Base-by-base conservation (phyloP, 176 grass and related monocot species). In the Phoenix roebelenii region DNA sequence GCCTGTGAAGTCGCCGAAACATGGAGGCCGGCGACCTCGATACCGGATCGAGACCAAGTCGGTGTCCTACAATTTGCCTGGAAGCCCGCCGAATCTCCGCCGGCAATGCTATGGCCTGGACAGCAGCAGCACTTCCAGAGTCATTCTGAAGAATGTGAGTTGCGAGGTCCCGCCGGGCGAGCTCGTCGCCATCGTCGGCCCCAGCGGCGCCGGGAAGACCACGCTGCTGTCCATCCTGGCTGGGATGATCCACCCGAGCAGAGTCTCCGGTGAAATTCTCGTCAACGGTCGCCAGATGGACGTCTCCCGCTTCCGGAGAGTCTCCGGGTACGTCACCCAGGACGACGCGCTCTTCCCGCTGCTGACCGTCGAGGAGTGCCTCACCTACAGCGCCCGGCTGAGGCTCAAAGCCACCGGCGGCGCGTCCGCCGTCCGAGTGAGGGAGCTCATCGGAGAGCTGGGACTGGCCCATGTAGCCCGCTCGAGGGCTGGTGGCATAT, bases 241-340 rank as follows among this genome's bases (percentile, higher is more conserved):
- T 2, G 93, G 93, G 1, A 75, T 76, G 17, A 80, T 86, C 14
- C 65, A 80, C 69, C 81, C 78, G 2, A 65, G 51, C 23, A 55
- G 74, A 16, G 66, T 73, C 16, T 56, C 70, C 0, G 84, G 87
- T 12, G 59, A 55, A 39, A 74, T 98, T 66, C 81, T 98, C 22
- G 79, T 98, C 23, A 78, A 98, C 55, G 78, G 84, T 2, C 19
- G 58, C 14, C 72, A 57, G 44, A 88, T 97, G 87, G 87, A 92
- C 52, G 81, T 75, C 7, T 80, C 93, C 0, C 50, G 76, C 14
- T 97, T 91, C 78, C 75, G 84, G 10, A 79, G 87, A 14, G 76
- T 83, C 15, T 97, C 92, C 4, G 92, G 92, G 0, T 81, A 97
- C 74, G 92, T 97, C 12, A 80, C 92, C 5, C 92, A 97, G 85